phyloP scores from a whole-genome alignment of 228 moss, liverwort and hornwort species.

The Sphagnum fallax region DNA sequence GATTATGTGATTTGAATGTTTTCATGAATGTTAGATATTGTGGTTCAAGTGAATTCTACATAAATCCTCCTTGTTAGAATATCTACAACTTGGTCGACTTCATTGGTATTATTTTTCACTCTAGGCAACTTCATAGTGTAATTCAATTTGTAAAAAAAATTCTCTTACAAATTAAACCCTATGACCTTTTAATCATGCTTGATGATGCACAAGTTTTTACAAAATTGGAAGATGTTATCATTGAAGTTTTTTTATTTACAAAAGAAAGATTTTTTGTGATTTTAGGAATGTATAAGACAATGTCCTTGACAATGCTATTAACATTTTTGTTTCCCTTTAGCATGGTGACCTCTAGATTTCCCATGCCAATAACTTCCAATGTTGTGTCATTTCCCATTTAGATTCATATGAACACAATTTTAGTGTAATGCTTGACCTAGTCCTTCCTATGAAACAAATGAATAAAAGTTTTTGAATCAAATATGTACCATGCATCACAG shows the following conservation, averaged over 20 bases:
- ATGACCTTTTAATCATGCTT: neutral
- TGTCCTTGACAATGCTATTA: neutral
- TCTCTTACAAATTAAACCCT: neutral
- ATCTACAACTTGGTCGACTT: neutral
- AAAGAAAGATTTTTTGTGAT: neutral
- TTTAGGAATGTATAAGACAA: neutral
- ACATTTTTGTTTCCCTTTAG: neutral
- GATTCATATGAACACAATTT: neutral
- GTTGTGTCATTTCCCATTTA: neutral
- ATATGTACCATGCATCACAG: neutral
- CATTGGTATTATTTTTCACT: neutral
- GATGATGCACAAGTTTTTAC: neutral
- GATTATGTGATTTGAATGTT: neutral
- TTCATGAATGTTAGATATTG: neutral
- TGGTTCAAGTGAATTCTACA: no score
- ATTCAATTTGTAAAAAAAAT: neutral
- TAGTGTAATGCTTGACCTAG: neutral
- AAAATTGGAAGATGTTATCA: neutral
- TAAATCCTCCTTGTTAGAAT: no score
- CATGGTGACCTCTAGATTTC: neutral
- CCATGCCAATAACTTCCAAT: neutral
- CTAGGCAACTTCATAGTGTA: neutral
- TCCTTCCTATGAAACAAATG: neutral
- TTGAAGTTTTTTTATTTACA: neutral
- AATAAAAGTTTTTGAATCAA: neutral